A percentile compares a stretch with the other conserved stretches of the same genome.
Conservation (phyloP, 768 basidiomycete genomes). For the Boletellus ananiceps region DNA sequence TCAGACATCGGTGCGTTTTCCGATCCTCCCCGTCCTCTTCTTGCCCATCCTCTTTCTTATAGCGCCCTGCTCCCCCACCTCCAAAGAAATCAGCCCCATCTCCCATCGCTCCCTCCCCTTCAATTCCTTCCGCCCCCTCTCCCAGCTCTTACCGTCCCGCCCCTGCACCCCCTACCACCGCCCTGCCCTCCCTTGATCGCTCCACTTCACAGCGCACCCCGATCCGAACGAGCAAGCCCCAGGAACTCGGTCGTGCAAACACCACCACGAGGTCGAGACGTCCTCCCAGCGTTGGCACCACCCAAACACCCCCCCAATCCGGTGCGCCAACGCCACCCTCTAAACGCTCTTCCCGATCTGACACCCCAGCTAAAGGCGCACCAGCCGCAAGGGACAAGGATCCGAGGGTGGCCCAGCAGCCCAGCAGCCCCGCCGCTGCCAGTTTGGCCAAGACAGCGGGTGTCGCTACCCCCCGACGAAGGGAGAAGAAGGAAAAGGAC, state of each 20-base stretch:
- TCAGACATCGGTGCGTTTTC: conserved; percentile 49
- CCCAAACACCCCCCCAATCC: conserved; percentile 25
- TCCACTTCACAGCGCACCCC: conserved; percentile 83
- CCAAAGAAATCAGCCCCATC: conserved; percentile 36
- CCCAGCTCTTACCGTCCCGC: conserved; percentile 64
- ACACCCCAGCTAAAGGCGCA: conserved; percentile 47
- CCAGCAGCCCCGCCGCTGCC: conserved; percentile 61
- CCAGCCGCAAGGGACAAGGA: conserved; percentile 36
- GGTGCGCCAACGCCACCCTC: conserved; percentile 34
- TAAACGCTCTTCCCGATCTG: conserved; percentile 54
- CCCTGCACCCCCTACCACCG: conserved; percentile 63
- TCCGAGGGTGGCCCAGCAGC: conserved; percentile 33
- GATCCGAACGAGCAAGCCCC: conserved; percentile 41
- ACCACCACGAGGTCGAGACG: conserved; percentile 65
- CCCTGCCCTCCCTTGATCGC: conserved; percentile 73
- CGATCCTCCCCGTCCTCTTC: neutral
- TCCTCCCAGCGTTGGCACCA: conserved; percentile 38
- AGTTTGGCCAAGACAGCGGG: conserved; percentile 63
- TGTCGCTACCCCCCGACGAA: conserved; percentile 76
- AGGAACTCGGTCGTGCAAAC: conserved; percentile 55
- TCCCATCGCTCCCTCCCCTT: conserved; percentile 25
- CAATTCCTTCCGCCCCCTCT: conserved; percentile 31
- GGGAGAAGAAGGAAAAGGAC: conserved; percentile 82
- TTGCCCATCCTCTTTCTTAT: conserved; percentile 7
- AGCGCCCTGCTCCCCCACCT: conserved; percentile 40